phyloP scores from a whole-genome alignment of 768 basidiomycete species.

The Artomyces pyxidatus region DNA sequence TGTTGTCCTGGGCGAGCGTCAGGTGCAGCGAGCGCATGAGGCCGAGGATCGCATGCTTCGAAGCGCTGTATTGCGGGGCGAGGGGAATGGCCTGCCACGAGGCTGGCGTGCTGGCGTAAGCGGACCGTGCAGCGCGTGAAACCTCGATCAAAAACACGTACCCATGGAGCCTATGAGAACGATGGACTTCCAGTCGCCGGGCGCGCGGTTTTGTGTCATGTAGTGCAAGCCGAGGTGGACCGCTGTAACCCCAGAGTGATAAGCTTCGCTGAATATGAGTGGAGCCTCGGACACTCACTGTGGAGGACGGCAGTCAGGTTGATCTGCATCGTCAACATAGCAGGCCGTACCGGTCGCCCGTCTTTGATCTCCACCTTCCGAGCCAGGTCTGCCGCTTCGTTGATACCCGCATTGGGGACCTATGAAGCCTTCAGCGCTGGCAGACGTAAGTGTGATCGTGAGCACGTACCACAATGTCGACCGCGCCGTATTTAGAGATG shows the following conservation, averaged over 20 bases:
- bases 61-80: constrained; percentile 21
- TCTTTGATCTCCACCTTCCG: constrained; percentile 6
- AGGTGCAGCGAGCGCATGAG: constrained; percentile 19
- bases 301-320: constrained; percentile 26
- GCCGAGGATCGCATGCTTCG: constrained; percentile 27
- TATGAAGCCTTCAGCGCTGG: background rate
- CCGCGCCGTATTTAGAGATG: constrained; percentile 17
- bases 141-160: constrained; percentile 10
- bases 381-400: background rate
- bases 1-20: constrained; percentile 10
- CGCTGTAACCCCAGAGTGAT: constrained; percentile 13
- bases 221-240: constrained; percentile 25
- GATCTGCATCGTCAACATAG: constrained; percentile 20
- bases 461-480: constrained; percentile 25
- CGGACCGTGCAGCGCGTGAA: background rate
- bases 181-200: constrained; percentile 20
- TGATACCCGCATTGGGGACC: constrained; percentile 19
- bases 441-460: background rate
- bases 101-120: constrained; percentile 10
- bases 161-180: constrained; percentile 28
- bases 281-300: constrained; percentile 14
- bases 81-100: constrained; percentile 18
- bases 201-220: constrained; percentile 15
- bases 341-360: constrained; percentile 23
- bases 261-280: background rate